Percentiles rank a stretch among this genome's conserved stretches.
These are phyloP conservation scores for Metschnikowia borealis DNA, from an alignment of 805 yeast genomes.

Conservation along the genomic window DNA sequence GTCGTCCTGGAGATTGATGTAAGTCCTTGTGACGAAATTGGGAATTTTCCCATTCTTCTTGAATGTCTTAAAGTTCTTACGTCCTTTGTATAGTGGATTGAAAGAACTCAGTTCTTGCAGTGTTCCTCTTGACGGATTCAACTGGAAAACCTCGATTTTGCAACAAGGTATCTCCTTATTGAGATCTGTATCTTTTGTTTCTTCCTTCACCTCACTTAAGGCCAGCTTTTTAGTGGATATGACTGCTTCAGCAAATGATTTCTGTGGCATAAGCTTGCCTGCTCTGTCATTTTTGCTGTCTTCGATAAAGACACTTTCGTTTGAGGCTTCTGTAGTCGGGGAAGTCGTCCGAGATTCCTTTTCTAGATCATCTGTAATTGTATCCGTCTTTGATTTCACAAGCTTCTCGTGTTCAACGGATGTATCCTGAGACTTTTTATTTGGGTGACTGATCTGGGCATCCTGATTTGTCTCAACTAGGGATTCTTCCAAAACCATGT, in stretches of 20 bases:
- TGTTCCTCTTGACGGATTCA: neutral
- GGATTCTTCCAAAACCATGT: neutral
- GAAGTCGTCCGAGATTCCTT: neutral
- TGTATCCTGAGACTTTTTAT: neutral
- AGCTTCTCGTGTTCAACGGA: neutral
- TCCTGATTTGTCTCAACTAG: neutral
- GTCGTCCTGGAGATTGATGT: slow-evolving; percentile 12
- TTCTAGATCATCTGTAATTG: neutral
- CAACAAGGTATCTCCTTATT: neutral
- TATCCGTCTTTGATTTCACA: neutral
- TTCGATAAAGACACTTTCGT: neutral
- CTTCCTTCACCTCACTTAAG: neutral
- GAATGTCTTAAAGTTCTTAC: slow-evolving; percentile 17
- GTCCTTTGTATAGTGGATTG: slow-evolving; percentile 3
- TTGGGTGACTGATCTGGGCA: neutral
- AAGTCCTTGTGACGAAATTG: slow-evolving; percentile 13
- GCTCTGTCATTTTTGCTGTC: neutral
- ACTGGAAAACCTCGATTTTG: neutral
- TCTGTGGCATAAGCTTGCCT: neutral
- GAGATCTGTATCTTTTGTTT: neutral
- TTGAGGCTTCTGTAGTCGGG: neutral
- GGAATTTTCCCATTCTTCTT: slow-evolving; percentile 7
- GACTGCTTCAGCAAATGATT: slow-evolving; percentile 3
- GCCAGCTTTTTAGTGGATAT: slow-evolving; percentile 3
- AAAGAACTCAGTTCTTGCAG: neutral